Conservation (phyloP, 1,139 yeast genomes). For the Yamadazyma taylorii region DNA sequence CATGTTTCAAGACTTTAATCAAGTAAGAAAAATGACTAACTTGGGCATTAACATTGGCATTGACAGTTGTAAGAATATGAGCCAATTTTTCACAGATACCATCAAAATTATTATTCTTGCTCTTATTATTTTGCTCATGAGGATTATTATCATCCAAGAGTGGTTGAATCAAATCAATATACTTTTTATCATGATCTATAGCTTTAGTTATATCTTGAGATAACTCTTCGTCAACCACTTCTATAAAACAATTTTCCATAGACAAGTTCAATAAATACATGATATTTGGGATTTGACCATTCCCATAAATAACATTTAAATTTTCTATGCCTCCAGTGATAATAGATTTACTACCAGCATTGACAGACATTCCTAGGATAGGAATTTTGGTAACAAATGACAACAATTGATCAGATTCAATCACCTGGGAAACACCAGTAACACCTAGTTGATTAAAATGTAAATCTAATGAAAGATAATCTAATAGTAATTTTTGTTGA, state of each 20-base stretch:
- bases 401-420: constrained; percentile 6
- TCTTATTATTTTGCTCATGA: no score
- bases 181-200: constrained; percentile 21
- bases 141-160: not conserved
- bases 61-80: constrained; percentile 9
- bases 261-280: constrained; percentile 6
- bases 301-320: constrained; percentile 5
- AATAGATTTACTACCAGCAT: not conserved
- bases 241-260: constrained; percentile 6
- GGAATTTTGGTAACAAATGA: constrained; percentile 6
- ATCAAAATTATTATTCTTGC: not conserved
- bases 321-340: constrained; percentile 5
- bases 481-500: constrained; percentile 18
- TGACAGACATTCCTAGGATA: not conserved
- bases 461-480: constrained; percentile 12
- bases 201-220: constrained; percentile 11
- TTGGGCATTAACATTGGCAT: constrained; percentile 18
- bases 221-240: constrained; percentile 9
- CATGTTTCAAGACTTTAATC: constrained; percentile 21
- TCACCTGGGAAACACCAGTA: constrained; percentile 5
- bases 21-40: constrained; percentile 24
- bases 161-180: constrained; percentile 11
- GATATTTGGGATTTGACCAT: constrained; percentile 2
- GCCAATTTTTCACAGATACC: not conserved
- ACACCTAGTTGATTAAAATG: constrained; percentile 9